Conservation (phyloP, 2,329 filamentous ascomycete genomes). For the Fusarium chuoi region DNA sequence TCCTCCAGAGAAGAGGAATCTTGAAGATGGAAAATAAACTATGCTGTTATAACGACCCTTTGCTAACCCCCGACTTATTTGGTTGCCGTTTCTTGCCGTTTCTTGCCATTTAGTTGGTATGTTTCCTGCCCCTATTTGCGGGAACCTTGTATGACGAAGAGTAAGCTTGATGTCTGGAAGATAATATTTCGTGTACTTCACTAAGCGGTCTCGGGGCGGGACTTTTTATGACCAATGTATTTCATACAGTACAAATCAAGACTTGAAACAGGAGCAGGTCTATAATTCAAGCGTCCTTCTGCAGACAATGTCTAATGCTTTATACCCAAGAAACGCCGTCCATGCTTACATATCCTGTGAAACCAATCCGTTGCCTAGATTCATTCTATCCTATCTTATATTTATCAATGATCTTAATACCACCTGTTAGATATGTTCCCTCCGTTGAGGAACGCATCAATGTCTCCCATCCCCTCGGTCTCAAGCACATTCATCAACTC, state of each 20-base stretch:
- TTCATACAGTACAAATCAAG: slow-evolving; percentile 5
- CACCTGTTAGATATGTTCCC: slow-evolving; percentile 47
- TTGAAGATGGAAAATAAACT: slow-evolving; percentile 3
- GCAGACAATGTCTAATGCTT: slow-evolving; percentile 30
- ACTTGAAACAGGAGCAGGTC: slow-evolving; percentile 12
- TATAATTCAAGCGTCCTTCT: slow-evolving; percentile 19
- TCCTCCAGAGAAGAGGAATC: slow-evolving; percentile 13
- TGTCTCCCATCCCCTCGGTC: slow-evolving; percentile 71
- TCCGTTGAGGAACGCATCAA: slow-evolving; percentile 67
- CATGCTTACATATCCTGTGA: slow-evolving; percentile 3
- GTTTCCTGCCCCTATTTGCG: neutral
- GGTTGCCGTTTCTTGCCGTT: neutral
- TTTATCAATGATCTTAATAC: slow-evolving; percentile 40
- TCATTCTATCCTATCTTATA: slow-evolving; percentile 10
- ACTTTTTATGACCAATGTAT: neutral
- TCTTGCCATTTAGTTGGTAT: neutral
- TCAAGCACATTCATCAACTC: slow-evolving; percentile 86
- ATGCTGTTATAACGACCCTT: neutral
- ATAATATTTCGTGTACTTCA: neutral
- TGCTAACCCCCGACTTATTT: neutral
- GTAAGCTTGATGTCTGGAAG: neutral
- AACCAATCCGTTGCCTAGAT: slow-evolving; percentile 5
- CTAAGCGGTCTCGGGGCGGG: neutral
- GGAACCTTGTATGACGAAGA: neutral
- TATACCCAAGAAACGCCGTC: slow-evolving; percentile 25